phyloP scores from a whole-genome alignment of 306 rosid species.

The Cyclanthera cordifolia region DNA sequence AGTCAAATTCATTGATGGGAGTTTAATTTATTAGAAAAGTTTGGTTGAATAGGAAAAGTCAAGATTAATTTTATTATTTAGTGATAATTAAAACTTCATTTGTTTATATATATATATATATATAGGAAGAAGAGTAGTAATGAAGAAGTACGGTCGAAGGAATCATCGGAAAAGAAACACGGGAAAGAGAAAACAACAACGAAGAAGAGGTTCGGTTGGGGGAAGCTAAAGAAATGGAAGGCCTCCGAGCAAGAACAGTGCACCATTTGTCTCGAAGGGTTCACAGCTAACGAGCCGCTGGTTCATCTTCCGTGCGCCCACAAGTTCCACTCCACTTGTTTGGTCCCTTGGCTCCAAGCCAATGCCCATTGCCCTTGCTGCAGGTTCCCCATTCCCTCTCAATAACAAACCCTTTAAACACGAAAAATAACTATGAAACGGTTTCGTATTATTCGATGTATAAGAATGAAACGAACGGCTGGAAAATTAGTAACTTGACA shows the following conservation, averaged over 20 bases:
- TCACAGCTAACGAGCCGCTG: slow-evolving; percentile 37
- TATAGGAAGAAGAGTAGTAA: neutral
- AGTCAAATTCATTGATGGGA: too few relatives aligned
- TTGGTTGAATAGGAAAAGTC: too few relatives aligned
- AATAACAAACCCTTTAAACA: neutral
- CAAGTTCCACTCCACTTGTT: slow-evolving; percentile 58
- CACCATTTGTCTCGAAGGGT: slow-evolving; percentile 53
- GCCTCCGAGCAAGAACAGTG: slow-evolving; percentile 56
- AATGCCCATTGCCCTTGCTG: slow-evolving; percentile 81
- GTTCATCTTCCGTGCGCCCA: slow-evolving; percentile 65
- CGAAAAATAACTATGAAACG: neutral
- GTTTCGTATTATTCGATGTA: neutral
- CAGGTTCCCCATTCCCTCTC: slow-evolving; percentile 27
- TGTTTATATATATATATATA: too few relatives aligned
- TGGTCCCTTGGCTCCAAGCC: slow-evolving; percentile 69
- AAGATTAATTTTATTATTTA: too few relatives aligned
- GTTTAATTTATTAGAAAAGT: too few relatives aligned
- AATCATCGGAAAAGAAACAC: slow-evolving; percentile 5
- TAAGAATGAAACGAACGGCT: too few relatives aligned
- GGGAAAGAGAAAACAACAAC: slow-evolving; percentile 30
- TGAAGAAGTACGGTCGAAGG: neutral
- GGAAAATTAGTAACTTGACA: too few relatives aligned
- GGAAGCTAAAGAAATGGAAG: slow-evolving; percentile 43
- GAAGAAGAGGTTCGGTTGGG: slow-evolving; percentile 51
- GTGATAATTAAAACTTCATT: too few relatives aligned